Percentiles rank a stretch among this genome's conserved stretches.
Evolutionary conservation across 768 basidiomycete genomes (phyloP).

Genomic region (Mycena crocata): DNA sequence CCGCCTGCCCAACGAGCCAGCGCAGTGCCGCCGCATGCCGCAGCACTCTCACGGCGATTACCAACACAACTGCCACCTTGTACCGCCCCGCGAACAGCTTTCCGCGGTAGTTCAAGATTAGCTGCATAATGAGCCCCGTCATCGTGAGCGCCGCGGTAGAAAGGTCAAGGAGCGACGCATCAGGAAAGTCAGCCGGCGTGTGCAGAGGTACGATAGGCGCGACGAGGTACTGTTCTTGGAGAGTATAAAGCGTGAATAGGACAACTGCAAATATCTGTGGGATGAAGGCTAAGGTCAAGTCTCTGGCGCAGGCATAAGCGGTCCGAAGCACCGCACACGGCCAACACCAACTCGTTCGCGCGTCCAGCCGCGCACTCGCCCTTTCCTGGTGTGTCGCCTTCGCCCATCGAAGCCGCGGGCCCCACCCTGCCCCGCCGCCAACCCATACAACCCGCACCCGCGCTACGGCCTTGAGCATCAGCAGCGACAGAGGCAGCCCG

Average conservation of each 20-base stretch:
- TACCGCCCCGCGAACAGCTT: slow-evolving; percentile 13
- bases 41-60: not conserved
- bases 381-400: slow-evolving; percentile 12
- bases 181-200: not conserved
- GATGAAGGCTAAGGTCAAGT: not conserved
- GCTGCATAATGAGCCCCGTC: not conserved
- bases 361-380: slow-evolving; percentile 1
- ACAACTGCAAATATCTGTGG: not conserved
- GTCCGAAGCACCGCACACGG: slow-evolving; percentile 11
- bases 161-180: too few relatives aligned
- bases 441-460: not conserved
- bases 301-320: not conserved
- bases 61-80: not conserved
- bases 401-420: not conserved
- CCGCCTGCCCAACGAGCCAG: not conserved
- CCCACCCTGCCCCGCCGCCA: not conserved
- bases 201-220: not conserved
- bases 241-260: not conserved
- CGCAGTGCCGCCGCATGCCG: not conserved
- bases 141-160: not conserved
- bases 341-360: slow-evolving; percentile 10
- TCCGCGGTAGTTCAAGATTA: slow-evolving; percentile 5
- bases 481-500: not conserved
- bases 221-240: not conserved
- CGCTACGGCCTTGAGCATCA: not conserved